These are phyloP conservation scores for Chrysanthemum makinoi DNA, from an alignment of 129 eudicot species.

Conservation along the genomic window DNA sequence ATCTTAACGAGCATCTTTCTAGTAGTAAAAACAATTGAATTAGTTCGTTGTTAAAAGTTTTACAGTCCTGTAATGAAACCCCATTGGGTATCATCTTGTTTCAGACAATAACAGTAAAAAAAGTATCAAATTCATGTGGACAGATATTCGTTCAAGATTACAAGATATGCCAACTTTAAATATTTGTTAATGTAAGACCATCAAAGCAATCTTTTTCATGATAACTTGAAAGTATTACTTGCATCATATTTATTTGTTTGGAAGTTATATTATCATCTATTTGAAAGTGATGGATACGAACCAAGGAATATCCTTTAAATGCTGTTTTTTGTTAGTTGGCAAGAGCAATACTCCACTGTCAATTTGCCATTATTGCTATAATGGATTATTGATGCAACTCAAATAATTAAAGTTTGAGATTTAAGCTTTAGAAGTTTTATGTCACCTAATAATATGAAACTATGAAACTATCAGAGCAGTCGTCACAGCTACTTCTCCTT, in stretches of 20 bases:
- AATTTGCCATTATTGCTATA: neutral
- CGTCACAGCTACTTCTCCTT: too few relatives aligned
- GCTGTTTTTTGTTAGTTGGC: conserved; percentile 7
- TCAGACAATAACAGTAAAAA: neutral
- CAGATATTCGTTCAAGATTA: neutral
- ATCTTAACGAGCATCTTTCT: neutral
- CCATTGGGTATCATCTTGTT: conserved; percentile 8
- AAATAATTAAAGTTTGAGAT: neutral
- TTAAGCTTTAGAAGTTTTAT: neutral
- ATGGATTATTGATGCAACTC: neutral
- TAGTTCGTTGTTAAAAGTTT: conserved; percentile 4
- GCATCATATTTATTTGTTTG: neutral
- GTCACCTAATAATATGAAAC: too few relatives aligned
- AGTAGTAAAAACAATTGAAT: conserved; percentile 9
- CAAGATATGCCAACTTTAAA: neutral
- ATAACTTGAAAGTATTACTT: neutral
- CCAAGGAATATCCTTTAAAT: conserved; percentile 19
- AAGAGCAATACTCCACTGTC: conserved; percentile 18
- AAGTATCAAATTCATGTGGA: neutral
- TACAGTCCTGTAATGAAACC: neutral
- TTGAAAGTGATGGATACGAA: conserved; percentile 26
- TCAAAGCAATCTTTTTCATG: too few relatives aligned
- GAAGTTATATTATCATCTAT: conserved; percentile 8
- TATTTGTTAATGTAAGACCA: neutral
- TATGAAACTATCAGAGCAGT: too few relatives aligned